These are phyloP conservation scores for Blastocystis hominis DNA, from an alignment of 352 stramenopile genomes.

Conservation along the genomic window DNA sequence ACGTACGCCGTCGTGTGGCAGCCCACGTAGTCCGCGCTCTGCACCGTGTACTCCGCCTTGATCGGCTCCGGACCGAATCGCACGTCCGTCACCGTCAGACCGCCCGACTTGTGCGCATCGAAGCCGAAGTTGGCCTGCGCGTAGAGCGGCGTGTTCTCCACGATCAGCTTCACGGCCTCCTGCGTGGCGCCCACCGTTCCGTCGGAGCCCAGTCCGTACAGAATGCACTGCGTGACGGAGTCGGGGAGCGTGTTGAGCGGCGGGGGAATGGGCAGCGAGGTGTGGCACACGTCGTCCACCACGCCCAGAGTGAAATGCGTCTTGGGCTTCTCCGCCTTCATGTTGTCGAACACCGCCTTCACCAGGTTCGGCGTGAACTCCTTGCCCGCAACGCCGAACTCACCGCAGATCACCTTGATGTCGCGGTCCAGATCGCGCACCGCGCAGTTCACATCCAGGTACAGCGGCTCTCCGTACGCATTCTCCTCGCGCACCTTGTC, in stretches of 20 bases:
- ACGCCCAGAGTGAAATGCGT: conserved; percentile 73
- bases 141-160: conserved; percentile 63
- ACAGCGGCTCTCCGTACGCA: conserved; percentile 58
- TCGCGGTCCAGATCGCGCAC: conserved; percentile 64
- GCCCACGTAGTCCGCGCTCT: conserved; percentile 64
- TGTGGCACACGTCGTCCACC: conserved; percentile 67
- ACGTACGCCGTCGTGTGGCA: conserved; percentile 67
- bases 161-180: conserved; percentile 64
- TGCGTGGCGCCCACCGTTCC: too few relatives aligned
- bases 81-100: conserved; percentile 60
- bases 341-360: conserved; percentile 62
- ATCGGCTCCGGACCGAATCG: conserved; percentile 56
- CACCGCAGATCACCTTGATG: conserved; percentile 64
- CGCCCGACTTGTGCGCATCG: too few relatives aligned
- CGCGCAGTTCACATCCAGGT: conserved; percentile 70
- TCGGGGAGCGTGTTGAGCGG: conserved; percentile 64
- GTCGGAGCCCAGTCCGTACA: too few relatives aligned
- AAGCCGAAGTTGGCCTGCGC: conserved; percentile 65
- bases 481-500: conserved; percentile 67
- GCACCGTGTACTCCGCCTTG: conserved; percentile 56
- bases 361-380: conserved; percentile 69
- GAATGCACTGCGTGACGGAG: conserved; percentile 72
- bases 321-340: conserved; percentile 58
- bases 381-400: conserved; percentile 68
- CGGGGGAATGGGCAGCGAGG: conserved; percentile 63